Evolutionary conservation across 2,329 filamentous ascomycete species (phyloP).

Genomic region (Calonectria fujianensis): DNA sequence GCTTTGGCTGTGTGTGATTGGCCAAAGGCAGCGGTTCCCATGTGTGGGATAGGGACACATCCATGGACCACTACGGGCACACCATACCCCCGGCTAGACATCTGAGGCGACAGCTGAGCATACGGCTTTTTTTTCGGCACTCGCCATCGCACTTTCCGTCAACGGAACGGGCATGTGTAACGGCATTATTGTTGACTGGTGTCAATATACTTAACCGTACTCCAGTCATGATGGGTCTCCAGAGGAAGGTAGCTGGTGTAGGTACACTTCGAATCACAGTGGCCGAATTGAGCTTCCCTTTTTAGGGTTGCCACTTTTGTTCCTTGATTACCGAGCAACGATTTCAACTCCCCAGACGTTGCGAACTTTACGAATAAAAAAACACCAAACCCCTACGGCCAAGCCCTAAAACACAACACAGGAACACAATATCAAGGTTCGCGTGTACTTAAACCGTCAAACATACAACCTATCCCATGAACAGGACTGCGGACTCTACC

Average conservation of each 20-base stretch:
- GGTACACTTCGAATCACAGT: neutral
- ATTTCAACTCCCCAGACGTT: neutral
- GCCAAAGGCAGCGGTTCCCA: constrained; percentile 41
- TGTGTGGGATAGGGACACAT: constrained; percentile 48
- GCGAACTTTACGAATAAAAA: neutral
- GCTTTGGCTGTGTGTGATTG: constrained; percentile 53
- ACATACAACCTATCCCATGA: no score
- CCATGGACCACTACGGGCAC: constrained; percentile 45
- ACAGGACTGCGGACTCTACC: neutral
- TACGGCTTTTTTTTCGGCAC: constrained; percentile 46
- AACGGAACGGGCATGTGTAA: neutral
- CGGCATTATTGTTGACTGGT: neutral
- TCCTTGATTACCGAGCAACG: neutral
- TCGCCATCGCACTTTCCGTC: neutral
- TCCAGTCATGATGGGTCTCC: neutral
- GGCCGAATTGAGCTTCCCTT: neutral
- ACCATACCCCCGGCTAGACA: constrained; percentile 25
- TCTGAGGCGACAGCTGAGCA: constrained; percentile 22
- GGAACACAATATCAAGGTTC: neutral
- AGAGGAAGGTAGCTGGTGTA: neutral
- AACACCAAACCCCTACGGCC: neutral
- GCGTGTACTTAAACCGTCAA: no score
- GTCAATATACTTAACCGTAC: neutral
- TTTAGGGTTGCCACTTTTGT: neutral
- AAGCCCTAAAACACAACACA: neutral